Evolutionary conservation across 1,284 basidiomycete genomes (phyloP), one percentile per base, ranked within the genome.

Genomic region (Ustilago bromivora): DNA sequence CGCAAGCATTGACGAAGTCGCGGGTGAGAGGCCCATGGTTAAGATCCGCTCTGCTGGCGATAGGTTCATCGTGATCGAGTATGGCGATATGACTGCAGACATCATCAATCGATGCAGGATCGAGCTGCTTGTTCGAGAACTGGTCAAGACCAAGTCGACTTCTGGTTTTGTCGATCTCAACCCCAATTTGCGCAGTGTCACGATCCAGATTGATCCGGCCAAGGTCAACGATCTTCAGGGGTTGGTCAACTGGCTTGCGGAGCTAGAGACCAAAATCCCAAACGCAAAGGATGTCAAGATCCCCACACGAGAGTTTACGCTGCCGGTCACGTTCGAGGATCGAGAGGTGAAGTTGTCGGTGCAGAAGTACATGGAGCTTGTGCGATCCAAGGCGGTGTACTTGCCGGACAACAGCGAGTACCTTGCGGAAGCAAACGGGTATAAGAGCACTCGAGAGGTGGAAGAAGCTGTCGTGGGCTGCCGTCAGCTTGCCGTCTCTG

Each of bases 331-430:
- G 0, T 88, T 92, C 4, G 90, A 92, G 71, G 91, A 92, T 76
- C 88, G 87, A 11, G 90, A 90, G 89, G 89, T 86, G 58, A 87
- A 87, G 13, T 89, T 90, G 11, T 90, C 91, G 5, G 86, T 92
- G 31, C 82, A 88, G 40, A 87, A 88, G 59, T 92, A 92, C 82
- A 90, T 90, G 89, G 86, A 85, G 4, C 89, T 89, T 0, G 89
- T 87, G 0, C 87, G 91, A 13, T 87, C 89, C 59, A 89, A 89
- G 59, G 91, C 92, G 0, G 90, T 90, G 1, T 92, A 92, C 81
- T 86, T 93, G 0, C 92, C 91, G 0, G 90, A 90, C 82, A 92
- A 92, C 77, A 85, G 91, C 49, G 89, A 91, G 51, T 92, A 92
- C 76, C 88, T 92, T 1, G 91, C 91, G 0, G 87, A 86, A 52